These are phyloP conservation scores for Penicillium subrubescens DNA, from an alignment of 495 filamentous ascomycete genomes.

Conservation along the genomic window DNA sequence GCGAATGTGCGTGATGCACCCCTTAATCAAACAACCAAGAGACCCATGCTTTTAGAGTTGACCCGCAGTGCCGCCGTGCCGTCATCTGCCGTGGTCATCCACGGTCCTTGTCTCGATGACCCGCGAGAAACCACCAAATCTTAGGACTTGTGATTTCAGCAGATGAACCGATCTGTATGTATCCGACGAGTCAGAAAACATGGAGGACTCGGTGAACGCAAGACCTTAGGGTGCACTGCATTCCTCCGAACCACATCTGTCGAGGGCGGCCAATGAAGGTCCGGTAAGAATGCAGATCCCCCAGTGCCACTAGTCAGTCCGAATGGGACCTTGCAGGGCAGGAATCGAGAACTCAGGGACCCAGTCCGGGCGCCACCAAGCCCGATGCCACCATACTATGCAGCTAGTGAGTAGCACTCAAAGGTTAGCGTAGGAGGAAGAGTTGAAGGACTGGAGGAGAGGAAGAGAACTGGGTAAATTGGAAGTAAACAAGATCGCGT, in stretches of 20 bases:
- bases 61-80: neutral
- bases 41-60: constrained; percentile 7
- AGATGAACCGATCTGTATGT: neutral
- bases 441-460: neutral
- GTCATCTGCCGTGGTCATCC: constrained; percentile 6
- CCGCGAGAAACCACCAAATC: neutral
- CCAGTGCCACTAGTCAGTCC: constrained; percentile 7
- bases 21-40: constrained; percentile 2
- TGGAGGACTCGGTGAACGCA: neutral
- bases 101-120: neutral
- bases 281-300: constrained; percentile 23
- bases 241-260: constrained; percentile 10
- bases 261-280: constrained; percentile 9
- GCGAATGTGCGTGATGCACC: constrained; percentile 6
- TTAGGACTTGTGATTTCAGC: neutral
- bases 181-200: neutral
- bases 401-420: neutral
- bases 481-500: constrained; percentile 23
- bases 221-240: neutral
- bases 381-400: neutral
- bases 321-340: constrained; percentile 3
- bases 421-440: neutral
- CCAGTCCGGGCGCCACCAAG: neutral
- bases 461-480: constrained; percentile 1
- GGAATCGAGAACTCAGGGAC: neutral